Evolutionary conservation across 495 filamentous ascomycete genomes (phyloP).

Genomic region (Aspergillus affinis): DNA sequence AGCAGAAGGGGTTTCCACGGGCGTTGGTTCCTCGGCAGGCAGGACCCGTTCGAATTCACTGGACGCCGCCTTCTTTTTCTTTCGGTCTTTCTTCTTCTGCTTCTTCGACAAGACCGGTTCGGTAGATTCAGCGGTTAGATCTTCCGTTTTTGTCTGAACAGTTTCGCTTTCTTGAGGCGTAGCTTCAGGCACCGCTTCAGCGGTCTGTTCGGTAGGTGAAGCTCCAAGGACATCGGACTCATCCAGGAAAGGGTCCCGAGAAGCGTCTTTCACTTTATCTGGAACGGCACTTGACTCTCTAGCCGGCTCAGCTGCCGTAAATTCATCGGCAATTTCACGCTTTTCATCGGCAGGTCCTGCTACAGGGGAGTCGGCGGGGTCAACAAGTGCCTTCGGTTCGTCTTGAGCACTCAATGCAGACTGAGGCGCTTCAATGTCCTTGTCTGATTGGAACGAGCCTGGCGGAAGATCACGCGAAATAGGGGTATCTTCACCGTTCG

Average conservation of each 20-base stretch:
- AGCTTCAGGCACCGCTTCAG: background rate
- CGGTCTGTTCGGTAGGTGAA: background rate
- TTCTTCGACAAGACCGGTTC: conserved; percentile 31
- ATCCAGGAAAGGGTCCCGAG: background rate
- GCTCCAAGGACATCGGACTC: background rate
- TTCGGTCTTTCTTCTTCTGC: conserved; percentile 41
- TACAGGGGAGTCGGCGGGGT: background rate
- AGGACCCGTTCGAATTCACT: conserved; percentile 13
- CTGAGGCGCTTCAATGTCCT: background rate
- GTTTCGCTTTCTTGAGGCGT: conserved; percentile 1
- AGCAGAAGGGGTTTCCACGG: background rate
- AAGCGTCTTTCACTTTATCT: background rate
- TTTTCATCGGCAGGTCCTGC: background rate
- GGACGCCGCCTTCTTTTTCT: conserved; percentile 29
- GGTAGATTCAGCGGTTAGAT: conserved; percentile 16
- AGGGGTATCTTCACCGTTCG: background rate
- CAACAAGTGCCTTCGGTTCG: background rate
- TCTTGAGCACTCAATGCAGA: background rate
- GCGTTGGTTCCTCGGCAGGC: background rate
- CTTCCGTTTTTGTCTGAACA: conserved; percentile 12
- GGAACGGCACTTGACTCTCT: background rate
- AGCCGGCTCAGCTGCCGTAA: background rate
- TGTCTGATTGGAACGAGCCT: background rate
- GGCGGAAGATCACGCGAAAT: background rate
- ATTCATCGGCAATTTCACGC: background rate